phyloP scores from a whole-genome alignment of 352 stramenopile species.

The Globisporangium nodosum region DNA sequence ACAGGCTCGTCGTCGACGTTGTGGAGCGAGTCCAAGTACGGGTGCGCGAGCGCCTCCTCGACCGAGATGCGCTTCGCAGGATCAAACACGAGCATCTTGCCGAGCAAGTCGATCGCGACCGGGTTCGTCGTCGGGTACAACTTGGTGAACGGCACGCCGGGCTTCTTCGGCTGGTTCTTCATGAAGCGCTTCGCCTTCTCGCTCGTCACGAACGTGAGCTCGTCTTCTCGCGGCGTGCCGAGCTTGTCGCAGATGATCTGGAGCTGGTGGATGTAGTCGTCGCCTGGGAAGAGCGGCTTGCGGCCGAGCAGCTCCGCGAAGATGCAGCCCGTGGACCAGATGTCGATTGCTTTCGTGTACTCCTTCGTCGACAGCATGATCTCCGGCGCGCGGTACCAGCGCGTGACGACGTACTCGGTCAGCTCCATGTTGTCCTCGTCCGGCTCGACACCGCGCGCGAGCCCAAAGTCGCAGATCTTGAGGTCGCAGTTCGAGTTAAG shows the following conservation, averaged over 20 bases:
- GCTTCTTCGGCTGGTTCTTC: slow-evolving; percentile 74
- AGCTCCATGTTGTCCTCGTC: slow-evolving; percentile 87
- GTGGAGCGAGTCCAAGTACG: slow-evolving; percentile 90
- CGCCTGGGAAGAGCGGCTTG: slow-evolving; percentile 90
- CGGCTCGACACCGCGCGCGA: slow-evolving; percentile 78
- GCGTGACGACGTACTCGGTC: slow-evolving; percentile 89
- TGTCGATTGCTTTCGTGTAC: slow-evolving; percentile 96
- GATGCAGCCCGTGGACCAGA: slow-evolving; percentile 94
- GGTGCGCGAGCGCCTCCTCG: slow-evolving; percentile 88
- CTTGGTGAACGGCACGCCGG: slow-evolving; percentile 60
- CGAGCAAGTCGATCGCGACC: slow-evolving; percentile 70
- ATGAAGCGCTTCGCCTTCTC: slow-evolving; percentile 86
- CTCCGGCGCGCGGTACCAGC: slow-evolving; percentile 91
- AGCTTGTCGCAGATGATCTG: slow-evolving; percentile 93
- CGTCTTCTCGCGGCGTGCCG: slow-evolving; percentile 79
- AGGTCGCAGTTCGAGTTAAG: slow-evolving; percentile 92
- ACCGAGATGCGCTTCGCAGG: slow-evolving; percentile 89
- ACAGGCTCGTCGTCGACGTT: slow-evolving; percentile 90
- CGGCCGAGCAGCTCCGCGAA: slow-evolving; percentile 90
- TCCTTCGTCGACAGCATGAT: slow-evolving; percentile 96
- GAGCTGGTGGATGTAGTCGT: slow-evolving; percentile 99
- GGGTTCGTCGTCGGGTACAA: slow-evolving; percentile 71
- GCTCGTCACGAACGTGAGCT: slow-evolving; percentile 90
- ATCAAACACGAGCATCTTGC: slow-evolving; percentile 88
- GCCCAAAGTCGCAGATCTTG: slow-evolving; percentile 66